Percentiles rank a stretch among this genome's conserved stretches.
Conservation (phyloP, 2,329 filamentous ascomycete genomes). For the Diplodia mutila region DNA sequence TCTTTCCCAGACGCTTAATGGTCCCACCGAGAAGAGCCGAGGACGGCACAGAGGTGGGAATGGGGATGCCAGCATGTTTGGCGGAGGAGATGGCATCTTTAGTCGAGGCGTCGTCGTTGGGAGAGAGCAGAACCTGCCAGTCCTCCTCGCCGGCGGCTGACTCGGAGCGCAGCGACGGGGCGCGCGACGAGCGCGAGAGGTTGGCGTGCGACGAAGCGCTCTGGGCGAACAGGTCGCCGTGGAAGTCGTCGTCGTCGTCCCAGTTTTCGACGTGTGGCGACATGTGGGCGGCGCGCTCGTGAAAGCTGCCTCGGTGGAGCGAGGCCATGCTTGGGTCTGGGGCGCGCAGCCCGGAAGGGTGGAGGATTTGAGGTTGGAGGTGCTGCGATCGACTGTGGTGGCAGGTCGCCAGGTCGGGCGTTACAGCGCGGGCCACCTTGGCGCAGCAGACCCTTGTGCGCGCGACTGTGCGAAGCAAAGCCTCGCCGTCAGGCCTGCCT, state of each 20-base stretch:
- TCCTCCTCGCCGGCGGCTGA: conserved; percentile 78
- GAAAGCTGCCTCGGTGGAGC: conserved; percentile 42
- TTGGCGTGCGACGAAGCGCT: conserved; percentile 61
- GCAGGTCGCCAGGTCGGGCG: conserved; percentile 3
- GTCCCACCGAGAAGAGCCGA: conserved; percentile 90
- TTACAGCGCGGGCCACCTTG: not conserved
- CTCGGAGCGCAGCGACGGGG: conserved; percentile 81
- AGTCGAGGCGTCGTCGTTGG: conserved; percentile 82
- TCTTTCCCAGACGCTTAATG: conserved; percentile 81
- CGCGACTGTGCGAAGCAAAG: conserved; percentile 1
- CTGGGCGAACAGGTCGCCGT: conserved; percentile 72
- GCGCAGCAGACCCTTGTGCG: not conserved
- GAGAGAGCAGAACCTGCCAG: conserved; percentile 81
- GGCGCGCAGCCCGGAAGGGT: conserved; percentile 27
- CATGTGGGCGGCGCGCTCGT: conserved; percentile 43
- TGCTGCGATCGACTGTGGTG: conserved; percentile 27
- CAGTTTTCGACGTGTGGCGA: conserved; percentile 71
- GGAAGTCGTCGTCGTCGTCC: conserved; percentile 57
- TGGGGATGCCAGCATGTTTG: conserved; percentile 85
- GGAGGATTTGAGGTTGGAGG: conserved; percentile 29
- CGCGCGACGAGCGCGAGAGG: conserved; percentile 71
- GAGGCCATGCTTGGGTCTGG: conserved; percentile 35
- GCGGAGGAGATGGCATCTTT: conserved; percentile 85
- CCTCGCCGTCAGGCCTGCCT: not conserved
- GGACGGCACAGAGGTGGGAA: conserved; percentile 82